These are phyloP conservation scores for Pichia phayaonensis DNA, from an alignment of 805 yeast genomes.

Conservation along the genomic window DNA sequence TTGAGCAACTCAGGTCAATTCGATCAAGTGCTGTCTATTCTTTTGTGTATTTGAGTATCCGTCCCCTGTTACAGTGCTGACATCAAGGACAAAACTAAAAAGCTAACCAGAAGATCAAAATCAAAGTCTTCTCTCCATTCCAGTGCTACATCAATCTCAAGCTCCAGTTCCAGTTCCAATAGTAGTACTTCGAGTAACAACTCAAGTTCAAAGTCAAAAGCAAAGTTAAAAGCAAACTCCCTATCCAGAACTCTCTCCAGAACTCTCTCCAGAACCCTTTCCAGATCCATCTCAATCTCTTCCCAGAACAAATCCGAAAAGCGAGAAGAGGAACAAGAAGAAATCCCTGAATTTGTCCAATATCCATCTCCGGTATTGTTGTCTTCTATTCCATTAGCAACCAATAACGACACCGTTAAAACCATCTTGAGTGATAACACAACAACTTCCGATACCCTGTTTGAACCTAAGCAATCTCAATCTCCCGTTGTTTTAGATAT, in stretches of 20 bases:
- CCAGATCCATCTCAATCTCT: neutral
- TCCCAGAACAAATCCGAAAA: neutral
- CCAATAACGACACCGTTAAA: conserved; percentile 1
- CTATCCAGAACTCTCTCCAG: neutral
- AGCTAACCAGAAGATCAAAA: neutral
- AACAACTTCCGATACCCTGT: neutral
- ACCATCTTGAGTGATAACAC: conserved; percentile 2
- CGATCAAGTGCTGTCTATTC: neutral
- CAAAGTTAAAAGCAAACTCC: neutral
- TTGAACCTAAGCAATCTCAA: neutral
- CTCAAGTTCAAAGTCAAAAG: too few relatives aligned
- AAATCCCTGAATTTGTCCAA: neutral
- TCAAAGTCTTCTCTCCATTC: neutral
- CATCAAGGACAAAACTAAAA: conserved; percentile 1
- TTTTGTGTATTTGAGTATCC: neutral
- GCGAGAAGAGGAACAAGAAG: neutral
- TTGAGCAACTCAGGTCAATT: too few relatives aligned
- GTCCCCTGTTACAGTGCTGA: neutral
- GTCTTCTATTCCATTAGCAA: conserved; percentile 1
- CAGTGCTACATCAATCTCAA: neutral
- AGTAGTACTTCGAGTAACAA: neutral
- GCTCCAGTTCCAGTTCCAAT: neutral
- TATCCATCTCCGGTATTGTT: neutral
- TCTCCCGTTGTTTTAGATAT: conserved; percentile 4
- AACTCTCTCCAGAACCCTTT: neutral